These are phyloP conservation scores for Gyrodon lividus DNA, from an alignment of 768 basidiomycete genomes.

Conservation along the genomic window DNA sequence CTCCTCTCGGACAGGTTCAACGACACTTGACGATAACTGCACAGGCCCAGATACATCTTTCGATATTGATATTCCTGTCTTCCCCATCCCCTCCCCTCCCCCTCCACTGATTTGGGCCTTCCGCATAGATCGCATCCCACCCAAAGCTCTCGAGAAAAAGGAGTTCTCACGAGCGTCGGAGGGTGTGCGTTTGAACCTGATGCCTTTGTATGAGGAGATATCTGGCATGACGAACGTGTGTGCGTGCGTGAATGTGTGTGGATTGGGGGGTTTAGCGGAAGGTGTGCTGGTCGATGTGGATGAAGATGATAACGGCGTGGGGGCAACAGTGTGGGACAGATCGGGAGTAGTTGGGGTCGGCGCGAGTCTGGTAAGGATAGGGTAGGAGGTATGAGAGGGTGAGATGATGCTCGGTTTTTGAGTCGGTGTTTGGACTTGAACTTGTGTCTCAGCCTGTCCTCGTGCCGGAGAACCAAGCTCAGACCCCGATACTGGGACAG, in stretches of 20 bases:
- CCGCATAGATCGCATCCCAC: not conserved
- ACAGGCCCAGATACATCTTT: not conserved
- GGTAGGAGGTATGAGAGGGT: not conserved
- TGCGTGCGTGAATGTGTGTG: not conserved
- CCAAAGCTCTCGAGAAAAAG: slow-evolving; percentile 27
- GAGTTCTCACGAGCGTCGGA: slow-evolving; percentile 11
- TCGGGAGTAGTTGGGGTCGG: not conserved
- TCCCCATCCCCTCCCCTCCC: not conserved
- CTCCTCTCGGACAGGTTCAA: not conserved
- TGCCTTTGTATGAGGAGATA: slow-evolving; percentile 20
- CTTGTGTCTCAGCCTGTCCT: too few species aligned
- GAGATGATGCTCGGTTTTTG: not conserved
- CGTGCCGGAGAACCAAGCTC: not conserved
- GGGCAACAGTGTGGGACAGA: not conserved
- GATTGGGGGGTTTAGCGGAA: not conserved
- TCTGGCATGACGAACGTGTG: slow-evolving; percentile 20
- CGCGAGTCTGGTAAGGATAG: not conserved
- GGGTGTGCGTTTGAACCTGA: slow-evolving; percentile 21
- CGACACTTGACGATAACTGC: not conserved
- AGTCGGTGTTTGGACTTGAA: not conserved
- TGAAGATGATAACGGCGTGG: not conserved
- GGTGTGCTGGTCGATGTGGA: not conserved
- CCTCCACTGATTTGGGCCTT: not conserved
- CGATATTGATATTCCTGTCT: not conserved
- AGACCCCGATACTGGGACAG: not conserved